phyloP scores from a whole-genome alignment of 345 rosid genomes.

The Physaria fendleri region DNA sequence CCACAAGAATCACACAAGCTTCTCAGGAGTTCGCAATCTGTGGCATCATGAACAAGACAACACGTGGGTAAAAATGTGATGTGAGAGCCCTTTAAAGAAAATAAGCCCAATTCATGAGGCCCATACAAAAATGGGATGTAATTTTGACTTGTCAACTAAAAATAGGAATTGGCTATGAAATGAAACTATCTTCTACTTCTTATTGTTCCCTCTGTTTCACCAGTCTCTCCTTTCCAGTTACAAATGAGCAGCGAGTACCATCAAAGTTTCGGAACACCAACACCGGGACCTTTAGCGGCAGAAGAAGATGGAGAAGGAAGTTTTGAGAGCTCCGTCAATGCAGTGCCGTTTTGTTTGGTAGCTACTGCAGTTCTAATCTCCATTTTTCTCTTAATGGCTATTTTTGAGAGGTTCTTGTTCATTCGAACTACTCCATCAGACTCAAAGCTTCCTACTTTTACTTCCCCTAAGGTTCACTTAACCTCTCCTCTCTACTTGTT shows the following conservation, averaged over 20 bases:
- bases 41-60: too few relatives aligned
- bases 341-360: conserved; percentile 79
- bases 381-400: conserved; percentile 76
- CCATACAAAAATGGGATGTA: too few relatives aligned
- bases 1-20: too few relatives aligned
- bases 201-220: conserved; percentile 3
- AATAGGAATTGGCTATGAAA: not conserved
- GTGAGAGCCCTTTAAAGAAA: too few relatives aligned
- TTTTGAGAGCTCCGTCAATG: conserved; percentile 72
- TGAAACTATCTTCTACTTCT: not conserved
- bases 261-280: not conserved
- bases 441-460: conserved; percentile 26
- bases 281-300: conserved; percentile 9
- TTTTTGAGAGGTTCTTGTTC: conserved; percentile 61
- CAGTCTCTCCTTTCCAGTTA: not conserved
- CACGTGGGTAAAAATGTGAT: too few relatives aligned
- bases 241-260: conserved; percentile 16
- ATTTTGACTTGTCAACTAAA: conserved; percentile 20
- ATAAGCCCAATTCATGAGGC: too few relatives aligned
- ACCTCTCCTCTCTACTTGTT: not conserved
- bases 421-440: conserved; percentile 6
- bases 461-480: conserved; percentile 43
- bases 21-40: too few relatives aligned
- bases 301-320: conserved; percentile 53
- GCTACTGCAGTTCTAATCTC: conserved; percentile 79